phyloP scores from a whole-genome alignment of 164 flowering plant species.

The Amborella trichopoda region DNA sequence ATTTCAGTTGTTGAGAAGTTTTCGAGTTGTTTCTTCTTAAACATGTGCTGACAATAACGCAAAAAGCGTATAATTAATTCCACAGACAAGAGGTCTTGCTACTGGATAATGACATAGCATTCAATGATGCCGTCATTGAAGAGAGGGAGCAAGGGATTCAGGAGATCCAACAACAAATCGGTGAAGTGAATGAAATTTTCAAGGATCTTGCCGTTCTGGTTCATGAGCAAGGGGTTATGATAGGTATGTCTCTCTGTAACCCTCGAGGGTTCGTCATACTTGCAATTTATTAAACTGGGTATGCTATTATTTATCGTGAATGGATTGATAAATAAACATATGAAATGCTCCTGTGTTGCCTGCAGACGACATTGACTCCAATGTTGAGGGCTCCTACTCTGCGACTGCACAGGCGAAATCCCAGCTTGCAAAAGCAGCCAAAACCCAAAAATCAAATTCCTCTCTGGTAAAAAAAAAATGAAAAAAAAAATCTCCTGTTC shows the following conservation, averaged over 20 bases:
- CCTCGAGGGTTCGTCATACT: no score
- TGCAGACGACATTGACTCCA: constrained; percentile 75
- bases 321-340: not conserved
- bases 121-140: constrained; percentile 66
- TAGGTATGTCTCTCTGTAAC: constrained; percentile 30
- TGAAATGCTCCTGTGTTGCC: not conserved
- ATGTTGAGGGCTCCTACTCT: constrained; percentile 50
- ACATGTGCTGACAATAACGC: no score
- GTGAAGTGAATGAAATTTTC: constrained; percentile 73
- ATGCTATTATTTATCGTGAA: not conserved
- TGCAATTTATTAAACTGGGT: not conserved
- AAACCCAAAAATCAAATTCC: constrained; percentile 84
- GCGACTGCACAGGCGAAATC: constrained; percentile 67
- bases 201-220: constrained; percentile 72
- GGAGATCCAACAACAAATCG: constrained; percentile 68
- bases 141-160: constrained; percentile 77
- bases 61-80: no score
- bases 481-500: no score
- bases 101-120: constrained; percentile 47
- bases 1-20: no score
- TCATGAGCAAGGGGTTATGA: constrained; percentile 60
- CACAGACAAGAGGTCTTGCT: constrained; percentile 47
- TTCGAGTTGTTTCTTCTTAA: no score
- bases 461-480: constrained; percentile 88
- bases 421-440: constrained; percentile 76